phyloP scores from a whole-genome alignment of 176 grass and related monocot species.

The Neostapfia colusana region DNA sequence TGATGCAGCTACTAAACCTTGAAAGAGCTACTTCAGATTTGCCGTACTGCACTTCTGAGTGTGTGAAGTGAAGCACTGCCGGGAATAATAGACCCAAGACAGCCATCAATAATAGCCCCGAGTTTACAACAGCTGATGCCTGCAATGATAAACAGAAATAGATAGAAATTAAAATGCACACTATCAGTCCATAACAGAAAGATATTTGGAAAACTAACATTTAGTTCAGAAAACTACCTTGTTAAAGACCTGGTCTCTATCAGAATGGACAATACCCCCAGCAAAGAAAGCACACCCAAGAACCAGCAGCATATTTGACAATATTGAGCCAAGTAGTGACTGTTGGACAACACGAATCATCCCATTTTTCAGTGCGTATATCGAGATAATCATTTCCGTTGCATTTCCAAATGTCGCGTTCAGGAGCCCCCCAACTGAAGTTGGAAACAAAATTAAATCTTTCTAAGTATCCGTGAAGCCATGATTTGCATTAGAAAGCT shows the following conservation, averaged over 20 bases:
- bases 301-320: conserved; percentile 97
- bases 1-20: conserved; percentile 98
- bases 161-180: conserved; percentile 11
- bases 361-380: conserved; percentile 92
- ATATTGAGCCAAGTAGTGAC: conserved; percentile 90
- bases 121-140: conserved; percentile 95
- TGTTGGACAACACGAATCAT: conserved; percentile 98
- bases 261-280: conserved; percentile 78
- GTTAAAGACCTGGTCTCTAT: conserved; percentile 85
- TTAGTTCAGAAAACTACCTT: conserved; percentile 56
- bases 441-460: conserved; percentile 20
- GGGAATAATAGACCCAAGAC: conserved; percentile 96
- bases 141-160: conserved; percentile 37
- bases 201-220: not conserved
- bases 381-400: conserved; percentile 98
- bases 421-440: conserved; percentile 88
- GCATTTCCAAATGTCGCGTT: conserved; percentile 98
- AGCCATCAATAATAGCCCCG: conserved; percentile 90
- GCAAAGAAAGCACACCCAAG: conserved; percentile 96
- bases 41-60: conserved; percentile 91
- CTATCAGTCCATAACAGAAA: not conserved
- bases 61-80: conserved; percentile 97
- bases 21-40: conserved; percentile 98
- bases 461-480: conserved; percentile 6
- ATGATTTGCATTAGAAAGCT: conserved; percentile 20